Percentiles rank a stretch among this genome's conserved stretches.
These are phyloP conservation scores for Mollisiaceae sp. DNA, from an alignment of 2,329 filamentous ascomycete genomes.

Conservation along the genomic window DNA sequence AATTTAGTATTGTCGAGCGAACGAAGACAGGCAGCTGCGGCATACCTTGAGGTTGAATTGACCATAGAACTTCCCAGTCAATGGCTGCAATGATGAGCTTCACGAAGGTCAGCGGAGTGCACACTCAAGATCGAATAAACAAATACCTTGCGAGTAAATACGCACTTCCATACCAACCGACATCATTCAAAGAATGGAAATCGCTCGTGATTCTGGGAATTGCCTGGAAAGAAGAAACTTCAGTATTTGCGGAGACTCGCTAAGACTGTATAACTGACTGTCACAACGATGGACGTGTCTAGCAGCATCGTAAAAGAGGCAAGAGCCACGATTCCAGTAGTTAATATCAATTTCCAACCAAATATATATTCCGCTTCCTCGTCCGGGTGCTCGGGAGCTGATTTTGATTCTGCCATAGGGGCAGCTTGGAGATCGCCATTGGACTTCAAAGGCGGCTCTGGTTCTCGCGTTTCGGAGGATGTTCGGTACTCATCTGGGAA, in stretches of 20 bases:
- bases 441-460: neutral
- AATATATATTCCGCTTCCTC: neutral
- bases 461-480: neutral
- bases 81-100: conserved; percentile 21
- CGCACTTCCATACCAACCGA: conserved; percentile 45
- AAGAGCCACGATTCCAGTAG: conserved; percentile 6
- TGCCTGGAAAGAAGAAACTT: conserved; percentile 38
- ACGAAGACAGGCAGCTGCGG: neutral
- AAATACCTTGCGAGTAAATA: conserved; percentile 43
- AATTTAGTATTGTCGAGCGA: neutral
- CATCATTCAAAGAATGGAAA: conserved; percentile 44
- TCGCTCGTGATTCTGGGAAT: conserved; percentile 46
- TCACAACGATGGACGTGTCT: conserved; percentile 22
- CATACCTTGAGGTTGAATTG: conserved; percentile 40
- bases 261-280: conserved; percentile 36
- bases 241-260: conserved; percentile 38
- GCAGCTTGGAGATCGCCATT: neutral
- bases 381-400: neutral
- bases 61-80: conserved; percentile 26
- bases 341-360: neutral
- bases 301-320: conserved; percentile 21
- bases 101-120: neutral
- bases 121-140: neutral
- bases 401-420: neutral
- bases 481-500: neutral